Conservation (phyloP, 106 monocot genomes). For the Chionographis japonica region DNA sequence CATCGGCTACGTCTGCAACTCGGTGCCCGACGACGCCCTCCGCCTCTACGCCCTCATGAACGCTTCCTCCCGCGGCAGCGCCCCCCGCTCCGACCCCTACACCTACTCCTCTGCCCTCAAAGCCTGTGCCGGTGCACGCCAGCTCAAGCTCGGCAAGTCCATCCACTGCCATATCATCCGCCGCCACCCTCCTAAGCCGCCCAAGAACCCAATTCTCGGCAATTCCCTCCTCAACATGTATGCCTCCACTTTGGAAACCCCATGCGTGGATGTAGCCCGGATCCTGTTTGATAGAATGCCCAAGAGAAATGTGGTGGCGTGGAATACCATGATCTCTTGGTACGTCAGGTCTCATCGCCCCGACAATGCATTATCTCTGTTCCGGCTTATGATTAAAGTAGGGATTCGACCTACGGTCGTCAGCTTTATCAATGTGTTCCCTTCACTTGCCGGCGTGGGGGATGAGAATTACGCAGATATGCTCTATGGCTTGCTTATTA, state of each 20-base stretch:
- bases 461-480: slow-evolving; percentile 3
- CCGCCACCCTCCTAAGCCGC: slow-evolving; percentile 1
- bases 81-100: slow-evolving; percentile 51
- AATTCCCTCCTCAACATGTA: slow-evolving; percentile 93
- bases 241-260: slow-evolving; percentile 17
- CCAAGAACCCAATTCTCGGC: slow-evolving; percentile 47
- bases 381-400: slow-evolving; percentile 41
- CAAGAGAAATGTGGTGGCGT: slow-evolving; percentile 70
- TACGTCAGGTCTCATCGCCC: slow-evolving; percentile 25
- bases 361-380: slow-evolving; percentile 35
- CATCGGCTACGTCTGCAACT: slow-evolving; percentile 81
- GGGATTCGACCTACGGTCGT: slow-evolving; percentile 50
- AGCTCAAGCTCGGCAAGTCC: slow-evolving; percentile 56
- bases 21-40: slow-evolving; percentile 66
- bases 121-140: slow-evolving; percentile 58
- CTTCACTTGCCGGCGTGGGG: slow-evolving; percentile 17
- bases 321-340: slow-evolving; percentile 82
- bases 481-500: slow-evolving; percentile 54
- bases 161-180: slow-evolving; percentile 72
- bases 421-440: slow-evolving; percentile 78
- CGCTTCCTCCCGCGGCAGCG: background rate
- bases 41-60: slow-evolving; percentile 56
- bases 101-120: slow-evolving; percentile 79
- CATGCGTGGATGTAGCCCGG: slow-evolving; percentile 10
- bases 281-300: slow-evolving; percentile 74